phyloP scores from a whole-genome alignment of 805 yeast genomes.

The Nematodospora valgi region DNA sequence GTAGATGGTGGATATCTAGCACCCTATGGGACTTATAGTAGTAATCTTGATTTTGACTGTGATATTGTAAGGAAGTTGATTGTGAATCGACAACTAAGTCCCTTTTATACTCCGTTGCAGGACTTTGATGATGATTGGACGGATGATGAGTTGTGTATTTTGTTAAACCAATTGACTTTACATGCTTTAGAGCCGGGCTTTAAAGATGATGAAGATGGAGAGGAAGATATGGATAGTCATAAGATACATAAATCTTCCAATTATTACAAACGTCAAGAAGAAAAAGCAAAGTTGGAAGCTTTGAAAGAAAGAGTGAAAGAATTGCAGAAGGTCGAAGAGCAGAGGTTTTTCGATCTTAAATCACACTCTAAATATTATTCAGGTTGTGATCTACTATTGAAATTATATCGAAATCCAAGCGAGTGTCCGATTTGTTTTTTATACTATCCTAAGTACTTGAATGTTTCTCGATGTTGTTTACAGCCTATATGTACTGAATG shows the following conservation, averaged over 20 bases:
- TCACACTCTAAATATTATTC: conserved; percentile 27
- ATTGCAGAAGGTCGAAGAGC: conserved; percentile 32
- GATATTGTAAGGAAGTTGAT: conserved; percentile 70
- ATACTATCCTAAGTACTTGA: conserved; percentile 74
- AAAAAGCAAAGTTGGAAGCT: conserved; percentile 41
- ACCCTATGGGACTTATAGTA: conserved; percentile 84
- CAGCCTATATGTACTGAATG: conserved; percentile 96
- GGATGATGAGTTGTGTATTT: conserved; percentile 56
- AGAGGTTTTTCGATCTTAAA: conserved; percentile 27
- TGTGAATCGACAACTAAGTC: conserved; percentile 70
- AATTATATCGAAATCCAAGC: conserved; percentile 60
- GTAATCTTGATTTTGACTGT: conserved; percentile 70
- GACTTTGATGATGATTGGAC: conserved; percentile 73
- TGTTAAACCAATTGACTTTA: conserved; percentile 48
- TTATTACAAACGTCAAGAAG: conserved; percentile 47
- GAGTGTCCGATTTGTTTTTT: conserved; percentile 97
- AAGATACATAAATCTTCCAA: conserved; percentile 49
- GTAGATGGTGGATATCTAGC: conserved; percentile 95
- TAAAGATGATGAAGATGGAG: conserved; percentile 50
- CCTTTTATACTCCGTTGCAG: conserved; percentile 86
- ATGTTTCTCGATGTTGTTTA: conserved; percentile 80
- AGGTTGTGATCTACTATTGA: conserved; percentile 46
- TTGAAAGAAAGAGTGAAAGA: conserved; percentile 29
- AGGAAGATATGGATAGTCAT: conserved; percentile 61
- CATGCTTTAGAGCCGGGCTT: conserved; percentile 54